Base-by-base conservation (phyloP, 164 flowering plant genomes). In the Malania oleifera region DNA sequence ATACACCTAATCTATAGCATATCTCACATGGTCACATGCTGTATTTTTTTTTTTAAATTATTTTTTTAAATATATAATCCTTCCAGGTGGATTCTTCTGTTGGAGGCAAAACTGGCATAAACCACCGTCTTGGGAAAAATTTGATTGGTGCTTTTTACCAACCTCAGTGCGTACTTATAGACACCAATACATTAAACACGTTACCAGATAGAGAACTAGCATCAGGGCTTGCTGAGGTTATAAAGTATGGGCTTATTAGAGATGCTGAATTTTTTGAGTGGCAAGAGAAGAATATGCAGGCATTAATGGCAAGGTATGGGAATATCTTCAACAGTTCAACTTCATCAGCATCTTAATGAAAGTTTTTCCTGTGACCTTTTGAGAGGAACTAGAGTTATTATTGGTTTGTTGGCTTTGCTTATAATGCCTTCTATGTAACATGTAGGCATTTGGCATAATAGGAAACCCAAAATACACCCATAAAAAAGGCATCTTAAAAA, bases 81-180 rank as follows among this genome's bases (percentile, higher is more conserved):
- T 63, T 57, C 14, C 40, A 93, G 99, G 99, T 95, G 56, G 99
- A 95, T 74, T 95, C 99, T 65, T 95, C 99, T 17, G 99, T 95
- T 74, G 99, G 99, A 35, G 99, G 99, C 0, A 95, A 95, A 74
- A 95, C 99, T 35, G 99, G 96, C 52, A 88, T 95, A 65, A 95
- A 95, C 69, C 97, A 91, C 63, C 80, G 64, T 0, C 83, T 88
- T 43, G 99, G 99, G 59, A 95, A 95, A 72, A 95, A 95, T 69
- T 63, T 95, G 77, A 86, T 95, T 59, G 99, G 99, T 49, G 96
- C 99, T 59, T 95, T 95, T 65, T 95, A 86, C 77, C 99, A 95
- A 68, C 99, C 99, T 39, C 99, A 95, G 53, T 85, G 97, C 73
- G 99, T 95, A 43, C 85, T 95, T 26, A 66, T 95, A 60, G 99